Conservation (phyloP, 78 protist genomes). For the Tieghemostelium lacteum region DNA sequence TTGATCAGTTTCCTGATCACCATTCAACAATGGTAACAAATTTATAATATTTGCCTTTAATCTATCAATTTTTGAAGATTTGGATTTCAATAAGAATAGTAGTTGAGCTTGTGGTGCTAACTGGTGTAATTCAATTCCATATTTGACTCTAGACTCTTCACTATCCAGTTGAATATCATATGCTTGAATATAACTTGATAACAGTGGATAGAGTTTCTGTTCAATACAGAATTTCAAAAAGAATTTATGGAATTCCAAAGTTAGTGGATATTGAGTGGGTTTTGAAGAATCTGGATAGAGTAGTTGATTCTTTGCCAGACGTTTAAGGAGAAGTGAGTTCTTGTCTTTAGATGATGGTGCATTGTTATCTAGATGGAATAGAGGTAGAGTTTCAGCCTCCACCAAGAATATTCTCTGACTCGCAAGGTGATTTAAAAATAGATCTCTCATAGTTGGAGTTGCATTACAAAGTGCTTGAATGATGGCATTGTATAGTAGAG, state of each 20-base stretch:
- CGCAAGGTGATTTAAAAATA: constrained; percentile 60
- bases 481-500: constrained; percentile 20
- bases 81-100: constrained; percentile 23
- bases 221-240: constrained; percentile 56
- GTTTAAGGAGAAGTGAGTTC: constrained; percentile 8
- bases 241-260: constrained; percentile 37
- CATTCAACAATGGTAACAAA: neutral
- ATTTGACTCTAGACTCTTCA: neutral
- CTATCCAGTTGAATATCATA: constrained; percentile 6
- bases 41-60: constrained; percentile 34
- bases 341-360: neutral
- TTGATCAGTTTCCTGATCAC: neutral
- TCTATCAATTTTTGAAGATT: constrained; percentile 5
- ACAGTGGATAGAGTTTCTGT: constrained; percentile 9
- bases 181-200: constrained; percentile 28
- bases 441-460: constrained; percentile 33
- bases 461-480: neutral
- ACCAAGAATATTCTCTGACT: constrained; percentile 21
- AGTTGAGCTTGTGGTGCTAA: constrained; percentile 3
- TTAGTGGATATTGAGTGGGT: constrained; percentile 38
- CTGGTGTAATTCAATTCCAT: neutral
- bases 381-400: constrained; percentile 22
- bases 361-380: constrained; percentile 13
- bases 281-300: constrained; percentile 30
- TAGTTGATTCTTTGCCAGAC: constrained; percentile 26